Evolutionary conservation across 2,329 filamentous ascomycete genomes (phyloP).

Genomic region (Clarireedia monteithiana): DNA sequence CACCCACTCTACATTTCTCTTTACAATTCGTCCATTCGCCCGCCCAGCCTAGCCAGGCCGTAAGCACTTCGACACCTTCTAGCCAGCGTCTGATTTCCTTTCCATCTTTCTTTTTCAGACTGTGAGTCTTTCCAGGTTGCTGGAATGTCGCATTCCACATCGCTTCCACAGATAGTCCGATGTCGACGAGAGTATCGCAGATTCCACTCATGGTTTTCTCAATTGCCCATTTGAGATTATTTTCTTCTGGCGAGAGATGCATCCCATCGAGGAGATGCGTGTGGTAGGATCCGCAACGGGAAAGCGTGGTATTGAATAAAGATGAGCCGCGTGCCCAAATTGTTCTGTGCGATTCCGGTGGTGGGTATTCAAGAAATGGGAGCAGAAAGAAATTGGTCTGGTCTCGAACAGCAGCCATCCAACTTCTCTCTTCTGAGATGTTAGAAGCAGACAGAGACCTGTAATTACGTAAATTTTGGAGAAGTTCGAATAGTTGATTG

Average conservation of each 20-base stretch:
- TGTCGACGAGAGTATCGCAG: slow-evolving; percentile 35
- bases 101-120: not conserved
- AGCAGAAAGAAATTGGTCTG: slow-evolving; percentile 38
- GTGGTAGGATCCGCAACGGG: slow-evolving; percentile 36
- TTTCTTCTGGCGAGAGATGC: slow-evolving; percentile 30
- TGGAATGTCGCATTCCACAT: slow-evolving; percentile 29
- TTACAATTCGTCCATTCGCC: slow-evolving; percentile 37
- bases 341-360: slow-evolving; percentile 5
- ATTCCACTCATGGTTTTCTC: slow-evolving; percentile 35
- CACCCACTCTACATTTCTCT: slow-evolving; percentile 34
- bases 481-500: slow-evolving; percentile 29
- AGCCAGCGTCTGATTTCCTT: slow-evolving; percentile 25
- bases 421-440: slow-evolving; percentile 22
- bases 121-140: not conserved
- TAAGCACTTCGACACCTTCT: slow-evolving; percentile 32
- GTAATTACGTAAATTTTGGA: slow-evolving; percentile 21
- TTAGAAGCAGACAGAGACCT: slow-evolving; percentile 20
- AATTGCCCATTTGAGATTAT: slow-evolving; percentile 32
- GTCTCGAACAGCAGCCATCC: slow-evolving; percentile 30
- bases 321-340: slow-evolving; percentile 30
- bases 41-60: slow-evolving; percentile 44
- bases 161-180: slow-evolving; percentile 36
- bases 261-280: slow-evolving; percentile 30
- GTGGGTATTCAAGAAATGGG: slow-evolving; percentile 39
- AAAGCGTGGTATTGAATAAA: slow-evolving; percentile 32